phyloP scores from a whole-genome alignment of 306 rosid species.

The Begonia loranthoides region DNA sequence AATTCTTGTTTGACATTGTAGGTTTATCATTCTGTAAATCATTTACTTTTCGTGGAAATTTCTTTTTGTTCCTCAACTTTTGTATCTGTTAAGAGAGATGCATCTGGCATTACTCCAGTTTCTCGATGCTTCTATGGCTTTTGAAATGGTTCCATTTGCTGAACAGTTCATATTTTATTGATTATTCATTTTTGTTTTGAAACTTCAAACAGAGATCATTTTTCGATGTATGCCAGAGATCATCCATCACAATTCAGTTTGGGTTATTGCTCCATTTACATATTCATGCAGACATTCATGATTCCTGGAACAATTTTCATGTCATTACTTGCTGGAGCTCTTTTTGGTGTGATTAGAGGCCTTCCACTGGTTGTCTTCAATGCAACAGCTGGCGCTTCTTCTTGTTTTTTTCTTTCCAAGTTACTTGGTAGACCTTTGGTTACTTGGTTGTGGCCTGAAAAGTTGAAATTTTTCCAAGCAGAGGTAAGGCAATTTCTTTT shows the following conservation, averaged over 20 bases:
- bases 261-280: conserved; percentile 87
- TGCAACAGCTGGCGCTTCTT: conserved; percentile 86
- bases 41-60: no score
- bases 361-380: conserved; percentile 73
- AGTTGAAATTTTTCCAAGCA: conserved; percentile 70
- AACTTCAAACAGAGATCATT: conserved; percentile 38
- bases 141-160: no score
- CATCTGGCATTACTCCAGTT: no score
- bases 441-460: conserved; percentile 90
- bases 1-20: no score
- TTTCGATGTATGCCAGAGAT: conserved; percentile 44
- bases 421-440: conserved; percentile 85
- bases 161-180: no score
- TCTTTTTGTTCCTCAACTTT: no score
- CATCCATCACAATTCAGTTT: conserved; percentile 65
- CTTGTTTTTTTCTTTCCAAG: conserved; percentile 83
- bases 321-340: conserved; percentile 96
- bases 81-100: no score
- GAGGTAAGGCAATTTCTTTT: conserved; percentile 33
- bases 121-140: no score
- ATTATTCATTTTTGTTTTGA: not conserved
- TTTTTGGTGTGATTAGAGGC: conserved; percentile 72
- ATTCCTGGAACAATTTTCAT: conserved; percentile 94
- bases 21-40: no score
- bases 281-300: conserved; percentile 98